phyloP scores from a whole-genome alignment of 441 rosid genomes.

The Adansonia rubrostipa region DNA sequence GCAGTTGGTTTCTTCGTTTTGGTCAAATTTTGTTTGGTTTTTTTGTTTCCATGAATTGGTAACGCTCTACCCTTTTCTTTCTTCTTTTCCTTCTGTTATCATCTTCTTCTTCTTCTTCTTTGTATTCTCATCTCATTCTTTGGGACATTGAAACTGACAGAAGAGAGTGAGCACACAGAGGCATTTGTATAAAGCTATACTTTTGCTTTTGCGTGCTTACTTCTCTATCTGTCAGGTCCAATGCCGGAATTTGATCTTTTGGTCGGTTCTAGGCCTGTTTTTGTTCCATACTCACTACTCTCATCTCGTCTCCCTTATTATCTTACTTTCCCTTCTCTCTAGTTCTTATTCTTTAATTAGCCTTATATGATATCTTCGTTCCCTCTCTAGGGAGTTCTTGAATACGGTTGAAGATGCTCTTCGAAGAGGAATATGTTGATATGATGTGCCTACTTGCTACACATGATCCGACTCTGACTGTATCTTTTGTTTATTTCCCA shows the following conservation, averaged over 20 bases:
- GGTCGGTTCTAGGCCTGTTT: constrained; percentile 31
- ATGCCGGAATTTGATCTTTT: constrained; percentile 40
- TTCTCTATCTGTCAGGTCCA: constrained; percentile 80
- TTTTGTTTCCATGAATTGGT: constrained; percentile 30
- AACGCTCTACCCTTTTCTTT: not conserved
- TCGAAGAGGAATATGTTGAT: not conserved
- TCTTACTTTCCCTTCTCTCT: not conserved
- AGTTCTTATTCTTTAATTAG: too few species aligned
- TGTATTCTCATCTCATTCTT: not conserved
- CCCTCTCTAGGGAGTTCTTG: not conserved
- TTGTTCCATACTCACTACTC: constrained; percentile 22
- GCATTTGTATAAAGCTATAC: constrained; percentile 67
- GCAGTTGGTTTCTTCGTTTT: constrained; percentile 10
- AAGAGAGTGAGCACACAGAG: constrained; percentile 99
- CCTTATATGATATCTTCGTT: too few species aligned
- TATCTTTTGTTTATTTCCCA: too few species aligned
- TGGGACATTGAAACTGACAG: constrained; percentile 79
- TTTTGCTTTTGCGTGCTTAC: constrained; percentile 94
- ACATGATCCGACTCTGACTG: not conserved
- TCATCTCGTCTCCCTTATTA: not conserved
- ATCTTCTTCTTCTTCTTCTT: not conserved
- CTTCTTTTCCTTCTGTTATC: too few species aligned
- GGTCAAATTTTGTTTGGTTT: constrained; percentile 5
- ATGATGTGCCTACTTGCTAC: not conserved
- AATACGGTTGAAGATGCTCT: not conserved